Evolutionary conservation across 2,329 filamentous ascomycete species (phyloP).

Genomic region (Aspergillus caelatus): DNA sequence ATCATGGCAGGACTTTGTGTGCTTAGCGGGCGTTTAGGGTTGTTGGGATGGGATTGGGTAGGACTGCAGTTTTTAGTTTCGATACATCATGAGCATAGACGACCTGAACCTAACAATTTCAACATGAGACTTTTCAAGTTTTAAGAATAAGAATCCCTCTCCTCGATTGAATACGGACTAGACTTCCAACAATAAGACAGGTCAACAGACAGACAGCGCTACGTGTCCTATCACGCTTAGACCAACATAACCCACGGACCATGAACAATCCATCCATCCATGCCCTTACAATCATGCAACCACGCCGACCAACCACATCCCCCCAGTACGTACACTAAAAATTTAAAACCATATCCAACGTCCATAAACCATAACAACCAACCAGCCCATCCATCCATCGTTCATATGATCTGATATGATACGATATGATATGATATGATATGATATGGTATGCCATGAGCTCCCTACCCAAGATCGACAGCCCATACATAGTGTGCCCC

Average conservation of each 20-base stretch:
- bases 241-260: background rate
- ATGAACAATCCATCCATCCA: background rate
- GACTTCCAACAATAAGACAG: background rate
- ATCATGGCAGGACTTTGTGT: conserved; percentile 33
- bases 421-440: too few species aligned
- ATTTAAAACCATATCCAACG: too few species aligned
- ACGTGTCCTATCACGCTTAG: background rate
- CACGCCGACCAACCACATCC: too few species aligned
- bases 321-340: too few species aligned
- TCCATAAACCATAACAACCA: too few species aligned
- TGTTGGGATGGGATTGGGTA: background rate
- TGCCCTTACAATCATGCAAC: too few species aligned
- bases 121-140: background rate
- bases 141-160: background rate
- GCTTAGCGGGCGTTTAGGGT: conserved; percentile 17
- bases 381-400: too few species aligned
- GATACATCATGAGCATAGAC: background rate
- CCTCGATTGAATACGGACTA: background rate
- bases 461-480: too few species aligned
- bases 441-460: too few species aligned
- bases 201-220: background rate
- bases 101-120: background rate
- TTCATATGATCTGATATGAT: too few species aligned
- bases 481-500: too few species aligned
- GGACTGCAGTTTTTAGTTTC: background rate